Percentiles rank a stretch among this genome's conserved stretches.
phyloP scores from a whole-genome alignment of 495 filamentous ascomycete species.

The Hypoxylon lienhwacheense region DNA sequence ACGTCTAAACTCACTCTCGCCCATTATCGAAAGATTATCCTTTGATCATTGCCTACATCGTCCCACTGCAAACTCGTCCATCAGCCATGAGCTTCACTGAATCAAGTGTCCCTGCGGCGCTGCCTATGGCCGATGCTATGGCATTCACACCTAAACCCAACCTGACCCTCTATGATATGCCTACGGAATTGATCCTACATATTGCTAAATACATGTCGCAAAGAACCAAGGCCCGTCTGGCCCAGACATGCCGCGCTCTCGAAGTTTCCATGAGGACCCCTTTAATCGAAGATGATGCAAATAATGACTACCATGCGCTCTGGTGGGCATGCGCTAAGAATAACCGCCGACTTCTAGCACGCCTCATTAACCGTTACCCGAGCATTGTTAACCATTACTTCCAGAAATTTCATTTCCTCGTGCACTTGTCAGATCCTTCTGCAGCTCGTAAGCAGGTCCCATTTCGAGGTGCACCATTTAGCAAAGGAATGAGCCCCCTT shows the following conservation, averaged over 20 bases:
- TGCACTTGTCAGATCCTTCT: neutral
- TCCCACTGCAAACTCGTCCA: too few relatives aligned
- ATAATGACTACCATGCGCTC: conserved; percentile 5
- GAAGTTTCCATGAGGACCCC: neutral
- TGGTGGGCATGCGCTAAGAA: conserved; percentile 12
- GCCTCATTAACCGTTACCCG: neutral
- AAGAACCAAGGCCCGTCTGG: neutral
- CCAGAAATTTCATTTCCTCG: neutral
- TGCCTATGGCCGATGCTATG: too few relatives aligned
- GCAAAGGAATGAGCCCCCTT: neutral
- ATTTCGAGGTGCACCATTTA: neutral
- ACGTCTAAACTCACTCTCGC: too few relatives aligned
- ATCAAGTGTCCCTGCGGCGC: too few relatives aligned
- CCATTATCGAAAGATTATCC: too few relatives aligned
- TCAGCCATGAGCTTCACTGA: too few relatives aligned
- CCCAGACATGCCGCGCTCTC: conserved; percentile 1
- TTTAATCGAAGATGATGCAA: conserved; percentile 3
- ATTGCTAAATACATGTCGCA: conserved; percentile 3
- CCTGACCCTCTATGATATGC: too few relatives aligned
- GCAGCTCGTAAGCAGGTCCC: neutral
- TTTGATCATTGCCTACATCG: too few relatives aligned
- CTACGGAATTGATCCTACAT: neutral
- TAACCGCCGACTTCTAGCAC: neutral
- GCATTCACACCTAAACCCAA: too few relatives aligned
- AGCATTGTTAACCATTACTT: conserved; percentile 1